Conservation (phyloP, 2,329 filamentous ascomycete species). For the Bisporella sp. region DNA sequence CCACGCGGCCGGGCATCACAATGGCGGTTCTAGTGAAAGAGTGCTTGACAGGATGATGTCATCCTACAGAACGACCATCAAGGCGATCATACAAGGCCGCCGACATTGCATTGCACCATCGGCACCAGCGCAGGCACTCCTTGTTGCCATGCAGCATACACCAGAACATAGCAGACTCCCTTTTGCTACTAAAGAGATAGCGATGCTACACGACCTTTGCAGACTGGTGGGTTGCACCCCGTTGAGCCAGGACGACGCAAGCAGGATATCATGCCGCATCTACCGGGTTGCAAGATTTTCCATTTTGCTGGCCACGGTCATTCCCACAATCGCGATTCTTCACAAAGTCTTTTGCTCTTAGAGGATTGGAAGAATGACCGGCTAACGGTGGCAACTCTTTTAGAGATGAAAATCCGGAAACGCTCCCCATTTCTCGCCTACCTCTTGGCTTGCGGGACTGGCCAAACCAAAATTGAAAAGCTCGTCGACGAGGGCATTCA, state of each 20-base stretch:
- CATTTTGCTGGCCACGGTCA: background rate
- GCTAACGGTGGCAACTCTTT: background rate
- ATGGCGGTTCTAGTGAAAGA: slow-evolving; percentile 12
- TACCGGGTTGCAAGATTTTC: background rate
- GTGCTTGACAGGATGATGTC: slow-evolving; percentile 32
- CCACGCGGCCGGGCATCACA: slow-evolving; percentile 30
- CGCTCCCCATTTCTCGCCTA: slow-evolving; percentile 10
- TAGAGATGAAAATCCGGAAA: background rate
- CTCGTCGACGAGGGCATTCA: slow-evolving; percentile 33
- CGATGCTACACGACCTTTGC: background rate
- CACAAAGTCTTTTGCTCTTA: slow-evolving; percentile 25
- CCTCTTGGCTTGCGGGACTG: slow-evolving; percentile 24
- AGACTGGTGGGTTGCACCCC: background rate
- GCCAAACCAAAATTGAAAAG: slow-evolving; percentile 13
- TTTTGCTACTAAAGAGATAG: background rate
- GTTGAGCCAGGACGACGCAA: background rate
- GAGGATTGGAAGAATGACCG: slow-evolving; percentile 10
- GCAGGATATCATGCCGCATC: background rate
- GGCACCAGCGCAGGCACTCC: background rate
- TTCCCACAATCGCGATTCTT: slow-evolving; percentile 24
- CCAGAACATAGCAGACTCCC: background rate
- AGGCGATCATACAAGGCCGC: background rate
- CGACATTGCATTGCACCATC: background rate
- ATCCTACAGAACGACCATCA: slow-evolving; percentile 23
- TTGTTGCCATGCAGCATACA: background rate